phyloP scores from a whole-genome alignment of 805 yeast species.

The Saccharomycopsis babjevae region DNA sequence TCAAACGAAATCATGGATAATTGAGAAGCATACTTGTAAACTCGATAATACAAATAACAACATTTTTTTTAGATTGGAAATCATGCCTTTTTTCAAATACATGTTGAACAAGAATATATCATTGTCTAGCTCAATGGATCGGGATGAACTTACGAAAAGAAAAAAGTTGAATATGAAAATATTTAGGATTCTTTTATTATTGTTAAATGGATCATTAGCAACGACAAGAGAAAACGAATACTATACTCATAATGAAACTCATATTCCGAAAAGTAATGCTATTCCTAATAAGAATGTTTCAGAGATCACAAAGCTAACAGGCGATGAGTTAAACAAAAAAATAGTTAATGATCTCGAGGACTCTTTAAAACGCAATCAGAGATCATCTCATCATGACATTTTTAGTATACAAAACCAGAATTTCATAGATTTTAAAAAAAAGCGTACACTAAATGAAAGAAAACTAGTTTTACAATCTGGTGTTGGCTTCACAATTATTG shows the following conservation, averaged over 20 bases:
- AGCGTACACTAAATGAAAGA: not conserved
- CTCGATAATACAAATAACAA: constrained; percentile 33
- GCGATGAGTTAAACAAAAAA: constrained; percentile 6
- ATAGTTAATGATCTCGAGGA: constrained; percentile 2
- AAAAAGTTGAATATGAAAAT: constrained; percentile 51
- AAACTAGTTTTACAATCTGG: not conserved
- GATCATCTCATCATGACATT: not conserved
- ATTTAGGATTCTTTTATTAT: constrained; percentile 50
- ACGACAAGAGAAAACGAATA: constrained; percentile 49
- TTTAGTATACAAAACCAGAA: not conserved
- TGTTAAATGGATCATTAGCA: constrained; percentile 67
- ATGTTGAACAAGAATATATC: constrained; percentile 57
- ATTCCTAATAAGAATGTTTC: not conserved
- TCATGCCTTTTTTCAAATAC: constrained; percentile 74
- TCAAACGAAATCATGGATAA: not conserved
- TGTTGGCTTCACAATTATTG: not conserved
- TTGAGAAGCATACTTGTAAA: not conserved
- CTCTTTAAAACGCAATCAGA: not conserved
- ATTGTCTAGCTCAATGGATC: constrained; percentile 54
- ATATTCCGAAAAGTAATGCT: not conserved
- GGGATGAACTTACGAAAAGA: constrained; percentile 67
- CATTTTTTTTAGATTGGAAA: constrained; percentile 69
- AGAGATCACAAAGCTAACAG: not conserved
- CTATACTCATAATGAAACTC: constrained; percentile 15
- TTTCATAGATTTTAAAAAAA: not conserved